Base-by-base conservation (phyloP, 306 rosid genomes). In the Acacia acuminata region DNA sequence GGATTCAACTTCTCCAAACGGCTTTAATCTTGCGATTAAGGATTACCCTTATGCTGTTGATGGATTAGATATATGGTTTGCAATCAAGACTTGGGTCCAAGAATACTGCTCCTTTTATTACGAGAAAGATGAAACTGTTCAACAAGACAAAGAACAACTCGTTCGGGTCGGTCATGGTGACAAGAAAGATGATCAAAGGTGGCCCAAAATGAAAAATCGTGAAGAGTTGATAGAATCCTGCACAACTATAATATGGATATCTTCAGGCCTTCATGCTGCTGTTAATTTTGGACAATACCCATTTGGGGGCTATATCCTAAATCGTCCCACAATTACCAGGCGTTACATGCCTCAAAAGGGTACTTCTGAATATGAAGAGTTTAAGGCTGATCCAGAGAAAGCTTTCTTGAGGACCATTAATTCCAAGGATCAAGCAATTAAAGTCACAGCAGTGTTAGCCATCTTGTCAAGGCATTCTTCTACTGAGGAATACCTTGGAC, bases 201-300 rank as follows among this genome's bases (percentile, higher is more conserved):
- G 73, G 73, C 73, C 73, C 4, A 10, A 38, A 22, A 68, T 68
- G 48, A 43, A 68, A 68, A 68, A 22, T 40, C 73, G 30, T 38
- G 0, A 68, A 0, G 73, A 68, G 8, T 40, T 68, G 47, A 68
- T 68, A 19, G 50, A 68, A 38, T 17, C 48, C 20, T 38, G 50
- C 73, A 68, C 73, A 1, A 68, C 4, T 38, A 22, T 68, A 3
- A 68, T 38, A 38, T 68, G 73, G 73, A 38, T 68, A 17, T 11
- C 73, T 19, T 68, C 73, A 68, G 73, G 48, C 15, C 48, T 68
- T 1, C 72, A 66, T 66, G 72, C 72, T 16, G 72, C 72, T 1
- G 72, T 66, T 66, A 66, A 66, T 34, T 68, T 68, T 38, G 73
- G 73, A 17, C 50, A 68, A 20, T 68, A 68, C 48, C 27, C 73